Percentiles rank a stretch among this genome's conserved stretches.
These are phyloP conservation scores for Backusella sp. DNA, from an alignment of 192 early-diverging fungal species.

Conservation along the genomic window DNA sequence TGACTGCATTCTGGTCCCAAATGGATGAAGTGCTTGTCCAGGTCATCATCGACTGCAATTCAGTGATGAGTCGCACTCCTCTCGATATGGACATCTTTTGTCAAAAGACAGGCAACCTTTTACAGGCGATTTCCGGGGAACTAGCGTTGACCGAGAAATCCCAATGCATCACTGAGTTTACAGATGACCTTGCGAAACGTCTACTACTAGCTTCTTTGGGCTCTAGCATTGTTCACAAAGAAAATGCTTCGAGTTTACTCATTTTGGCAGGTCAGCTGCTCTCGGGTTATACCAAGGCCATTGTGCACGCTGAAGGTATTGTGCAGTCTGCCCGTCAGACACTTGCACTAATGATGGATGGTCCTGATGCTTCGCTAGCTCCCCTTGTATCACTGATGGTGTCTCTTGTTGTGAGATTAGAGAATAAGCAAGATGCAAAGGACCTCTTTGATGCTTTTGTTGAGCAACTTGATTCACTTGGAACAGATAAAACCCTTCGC, in stretches of 20 bases:
- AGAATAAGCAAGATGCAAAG: not conserved
- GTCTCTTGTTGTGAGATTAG: not conserved
- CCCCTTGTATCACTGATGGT: not conserved
- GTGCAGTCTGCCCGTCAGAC: not conserved
- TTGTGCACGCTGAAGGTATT: not conserved
- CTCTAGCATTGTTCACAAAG: slow-evolving; percentile 13
- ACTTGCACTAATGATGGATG: not conserved
- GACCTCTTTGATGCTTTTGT: not conserved
- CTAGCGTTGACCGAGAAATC: not conserved
- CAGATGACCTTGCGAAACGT: slow-evolving; percentile 1
- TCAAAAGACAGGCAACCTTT: slow-evolving; percentile 1
- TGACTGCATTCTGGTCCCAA: slow-evolving; percentile 5
- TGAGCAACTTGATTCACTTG: not conserved
- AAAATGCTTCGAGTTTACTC: not conserved
- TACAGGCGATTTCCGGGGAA: not conserved
- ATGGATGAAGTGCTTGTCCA: slow-evolving; percentile 12
- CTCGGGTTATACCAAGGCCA: not conserved
- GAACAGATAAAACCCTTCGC: not conserved
- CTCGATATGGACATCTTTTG: slow-evolving; percentile 10
- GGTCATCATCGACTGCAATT: slow-evolving; percentile 3
- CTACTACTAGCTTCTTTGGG: not conserved
- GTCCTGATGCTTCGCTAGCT: not conserved
- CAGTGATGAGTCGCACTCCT: not conserved
- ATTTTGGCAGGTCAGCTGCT: slow-evolving; percentile 11
- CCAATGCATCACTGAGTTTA: not conserved